A percentile compares a stretch with the other conserved stretches of the same genome.
These are phyloP conservation scores for Martiniozyma asiatica DNA, from an alignment of 1,139 yeast species.

Conservation along the genomic window DNA sequence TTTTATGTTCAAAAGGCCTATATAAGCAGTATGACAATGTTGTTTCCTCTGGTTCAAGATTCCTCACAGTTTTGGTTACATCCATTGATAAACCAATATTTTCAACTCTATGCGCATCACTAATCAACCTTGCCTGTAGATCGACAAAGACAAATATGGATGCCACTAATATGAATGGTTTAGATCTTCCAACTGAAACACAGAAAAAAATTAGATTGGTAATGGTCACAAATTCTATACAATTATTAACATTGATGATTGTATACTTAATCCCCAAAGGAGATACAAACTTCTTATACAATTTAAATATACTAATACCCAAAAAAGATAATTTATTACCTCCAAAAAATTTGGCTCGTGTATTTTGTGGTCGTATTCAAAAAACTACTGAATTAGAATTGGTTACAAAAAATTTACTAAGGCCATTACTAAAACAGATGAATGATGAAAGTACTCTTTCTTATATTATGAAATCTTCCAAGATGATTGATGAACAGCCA, in stretches of 20 bases:
- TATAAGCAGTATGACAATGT: constrained; percentile 38
- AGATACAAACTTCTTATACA: constrained; percentile 34
- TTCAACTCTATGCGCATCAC: constrained; percentile 52
- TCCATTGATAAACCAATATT: constrained; percentile 35
- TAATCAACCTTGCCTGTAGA: constrained; percentile 40
- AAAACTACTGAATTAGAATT: constrained; percentile 42
- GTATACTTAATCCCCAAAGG: constrained; percentile 52
- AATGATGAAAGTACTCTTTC: constrained; percentile 14
- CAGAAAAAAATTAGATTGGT: constrained; percentile 38
- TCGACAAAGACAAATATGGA: constrained; percentile 24
- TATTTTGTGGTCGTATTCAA: constrained; percentile 39
- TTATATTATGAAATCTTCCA: constrained; percentile 18
- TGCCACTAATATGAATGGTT: constrained; percentile 20
- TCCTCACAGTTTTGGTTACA: constrained; percentile 46
- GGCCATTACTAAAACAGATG: constrained; percentile 33
- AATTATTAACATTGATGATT: constrained; percentile 49
- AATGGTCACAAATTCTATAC: constrained; percentile 46
- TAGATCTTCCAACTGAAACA: constrained; percentile 19
- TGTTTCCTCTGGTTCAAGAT: constrained; percentile 43
- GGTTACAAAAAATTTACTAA: constrained; percentile 34
- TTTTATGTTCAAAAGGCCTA: constrained; percentile 53
- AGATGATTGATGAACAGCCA: constrained; percentile 16
- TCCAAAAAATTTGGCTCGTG: constrained; percentile 32
- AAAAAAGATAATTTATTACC: constrained; percentile 21
- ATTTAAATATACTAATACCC: constrained; percentile 21